Evolutionary conservation across 495 filamentous ascomycete species (phyloP).

Genomic region (Endocarpon pusillum): DNA sequence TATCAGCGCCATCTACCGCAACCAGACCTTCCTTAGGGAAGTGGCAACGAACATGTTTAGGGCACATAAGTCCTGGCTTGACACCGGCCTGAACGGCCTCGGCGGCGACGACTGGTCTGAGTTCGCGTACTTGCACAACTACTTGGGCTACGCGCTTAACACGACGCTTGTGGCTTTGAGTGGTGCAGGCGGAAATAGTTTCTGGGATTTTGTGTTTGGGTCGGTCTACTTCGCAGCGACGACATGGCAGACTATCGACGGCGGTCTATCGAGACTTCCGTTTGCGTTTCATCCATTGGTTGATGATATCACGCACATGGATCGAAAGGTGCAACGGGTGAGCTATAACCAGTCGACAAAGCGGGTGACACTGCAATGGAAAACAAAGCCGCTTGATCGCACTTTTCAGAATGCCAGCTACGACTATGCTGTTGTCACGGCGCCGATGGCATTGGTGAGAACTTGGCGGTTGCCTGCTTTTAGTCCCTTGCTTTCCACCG

Average conservation of each 20-base stretch:
- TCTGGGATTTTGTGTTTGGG: constrained; percentile 28
- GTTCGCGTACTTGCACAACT: constrained; percentile 40
- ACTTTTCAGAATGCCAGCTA: constrained; percentile 31
- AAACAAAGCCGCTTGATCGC: constrained; percentile 22
- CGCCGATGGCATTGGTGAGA: constrained; percentile 41
- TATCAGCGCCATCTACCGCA: constrained; percentile 13
- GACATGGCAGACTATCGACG: constrained; percentile 47
- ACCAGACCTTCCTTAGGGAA: constrained; percentile 20
- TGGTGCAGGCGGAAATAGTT: too few species aligned
- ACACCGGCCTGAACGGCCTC: constrained; percentile 23
- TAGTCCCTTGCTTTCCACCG: constrained; percentile 33
- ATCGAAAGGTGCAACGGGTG: constrained; percentile 30
- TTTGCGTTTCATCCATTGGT: constrained; percentile 44
- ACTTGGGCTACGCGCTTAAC: constrained; percentile 35
- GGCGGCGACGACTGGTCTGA: constrained; percentile 50
- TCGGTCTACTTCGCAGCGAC: constrained; percentile 41
- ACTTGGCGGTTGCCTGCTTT: constrained; percentile 35
- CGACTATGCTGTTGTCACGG: constrained; percentile 48
- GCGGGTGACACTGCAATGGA: constrained; percentile 32
- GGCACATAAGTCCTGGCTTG: constrained; percentile 33
- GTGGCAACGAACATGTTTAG: constrained; percentile 43
- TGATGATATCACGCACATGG: constrained; percentile 33
- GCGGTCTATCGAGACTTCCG: constrained; percentile 41
- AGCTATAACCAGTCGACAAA: constrained; percentile 22
- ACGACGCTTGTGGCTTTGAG: too few species aligned